Conservation (phyloP, 352 stramenopile genomes). For the Globisporangium spinosum region DNA sequence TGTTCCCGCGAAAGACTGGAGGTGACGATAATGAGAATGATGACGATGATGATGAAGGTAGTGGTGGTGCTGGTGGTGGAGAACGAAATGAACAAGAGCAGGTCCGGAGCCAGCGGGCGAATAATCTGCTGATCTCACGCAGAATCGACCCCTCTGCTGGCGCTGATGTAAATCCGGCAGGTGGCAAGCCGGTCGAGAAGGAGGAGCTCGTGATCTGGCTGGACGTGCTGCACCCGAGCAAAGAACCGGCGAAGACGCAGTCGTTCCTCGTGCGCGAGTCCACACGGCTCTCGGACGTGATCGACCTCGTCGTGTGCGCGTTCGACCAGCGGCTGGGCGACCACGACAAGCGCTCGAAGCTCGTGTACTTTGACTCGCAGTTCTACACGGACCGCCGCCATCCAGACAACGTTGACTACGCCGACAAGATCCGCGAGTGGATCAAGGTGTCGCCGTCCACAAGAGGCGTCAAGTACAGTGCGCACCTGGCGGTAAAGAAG, state of each 20-base stretch:
- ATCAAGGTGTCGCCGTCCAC: conserved; percentile 35
- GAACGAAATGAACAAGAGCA: conserved; percentile 11
- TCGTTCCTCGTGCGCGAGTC: conserved; percentile 71
- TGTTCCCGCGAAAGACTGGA: background rate
- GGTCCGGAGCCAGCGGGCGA: conserved; percentile 16
- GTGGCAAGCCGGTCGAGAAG: background rate
- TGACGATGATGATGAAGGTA: background rate
- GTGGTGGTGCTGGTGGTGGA: background rate
- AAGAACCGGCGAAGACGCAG: conserved; percentile 60
- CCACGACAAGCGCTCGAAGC: conserved; percentile 38
- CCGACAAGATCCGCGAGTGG: conserved; percentile 48
- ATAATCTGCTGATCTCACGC: conserved; percentile 14
- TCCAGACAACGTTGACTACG: conserved; percentile 46
- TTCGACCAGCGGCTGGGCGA: conserved; percentile 55
- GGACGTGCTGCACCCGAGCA: conserved; percentile 68
- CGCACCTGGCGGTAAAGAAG: conserved; percentile 11
- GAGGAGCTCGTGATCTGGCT: conserved; percentile 63
- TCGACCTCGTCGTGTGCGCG: conserved; percentile 62
- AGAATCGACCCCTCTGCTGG: background rate
- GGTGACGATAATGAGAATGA: background rate
- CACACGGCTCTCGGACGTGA: conserved; percentile 42
- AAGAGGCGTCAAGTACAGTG: conserved; percentile 27
- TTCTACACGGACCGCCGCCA: conserved; percentile 60
- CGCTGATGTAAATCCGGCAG: background rate
- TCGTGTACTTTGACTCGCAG: conserved; percentile 54